Percentiles rank a stretch among this genome's conserved stretches.
Evolutionary conservation across 164 flowering plant species (phyloP).

Genomic region (Liquidambar formosana): DNA sequence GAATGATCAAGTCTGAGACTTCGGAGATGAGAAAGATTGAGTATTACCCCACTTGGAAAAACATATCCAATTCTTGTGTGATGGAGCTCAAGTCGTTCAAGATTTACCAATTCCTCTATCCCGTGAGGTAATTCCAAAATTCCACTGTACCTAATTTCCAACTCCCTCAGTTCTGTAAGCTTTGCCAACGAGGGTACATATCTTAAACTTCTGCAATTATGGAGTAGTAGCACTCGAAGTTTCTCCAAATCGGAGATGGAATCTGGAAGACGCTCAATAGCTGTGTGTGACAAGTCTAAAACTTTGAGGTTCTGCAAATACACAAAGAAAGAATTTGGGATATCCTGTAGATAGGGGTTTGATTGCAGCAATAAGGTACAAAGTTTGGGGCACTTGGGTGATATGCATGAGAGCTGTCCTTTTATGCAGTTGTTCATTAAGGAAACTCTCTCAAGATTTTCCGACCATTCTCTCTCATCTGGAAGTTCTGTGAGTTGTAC

Average conservation of each 20-base stretch:
- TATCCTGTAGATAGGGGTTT: not conserved
- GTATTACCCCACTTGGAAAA: no score
- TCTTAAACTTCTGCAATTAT: not conserved
- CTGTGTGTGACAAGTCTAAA: not conserved
- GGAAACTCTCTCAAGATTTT: constrained; percentile 1
- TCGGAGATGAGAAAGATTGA: no score
- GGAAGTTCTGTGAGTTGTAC: not conserved
- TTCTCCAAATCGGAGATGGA: not conserved
- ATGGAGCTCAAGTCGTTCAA: not conserved
- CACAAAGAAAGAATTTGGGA: not conserved
- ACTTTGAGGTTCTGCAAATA: not conserved
- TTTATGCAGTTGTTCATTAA: not conserved
- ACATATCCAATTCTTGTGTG: not conserved
- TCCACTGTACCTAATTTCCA: not conserved
- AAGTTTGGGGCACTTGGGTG: no score
- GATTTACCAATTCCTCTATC: not conserved
- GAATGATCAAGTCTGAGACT: not conserved
- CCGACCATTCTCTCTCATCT: constrained; percentile 1
- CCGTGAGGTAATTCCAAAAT: not conserved
- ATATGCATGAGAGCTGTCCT: no score
- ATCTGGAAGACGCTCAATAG: no score
- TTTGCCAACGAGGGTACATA: not conserved
- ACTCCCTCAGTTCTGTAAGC: not conserved
- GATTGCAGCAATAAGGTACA: not conserved
- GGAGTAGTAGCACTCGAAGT: not conserved